phyloP scores from a whole-genome alignment of 768 basidiomycete genomes.

The Chiua virens region DNA sequence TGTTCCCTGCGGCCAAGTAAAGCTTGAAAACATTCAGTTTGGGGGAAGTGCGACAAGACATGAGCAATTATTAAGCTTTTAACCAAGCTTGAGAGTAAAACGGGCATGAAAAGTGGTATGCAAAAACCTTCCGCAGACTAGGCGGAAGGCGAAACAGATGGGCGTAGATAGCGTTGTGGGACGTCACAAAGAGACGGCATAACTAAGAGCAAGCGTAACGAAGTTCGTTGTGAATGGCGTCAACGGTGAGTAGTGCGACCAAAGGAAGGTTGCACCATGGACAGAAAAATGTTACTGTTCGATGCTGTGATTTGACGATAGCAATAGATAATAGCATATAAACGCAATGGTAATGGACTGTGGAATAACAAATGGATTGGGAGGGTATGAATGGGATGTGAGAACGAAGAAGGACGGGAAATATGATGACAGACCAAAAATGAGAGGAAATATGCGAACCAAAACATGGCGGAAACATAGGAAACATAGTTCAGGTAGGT shows the following conservation, averaged over 20 bases:
- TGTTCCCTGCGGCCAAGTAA: too few species aligned
- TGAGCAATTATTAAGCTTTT: conserved; percentile 19
- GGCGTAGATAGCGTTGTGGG: conserved; percentile 13
- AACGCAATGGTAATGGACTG: conserved; percentile 35
- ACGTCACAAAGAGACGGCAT: conserved; percentile 20
- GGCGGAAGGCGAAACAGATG: conserved; percentile 3
- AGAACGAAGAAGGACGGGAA: conserved; percentile 10
- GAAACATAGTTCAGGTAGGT: conserved; percentile 6
- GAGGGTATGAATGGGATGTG: conserved; percentile 13
- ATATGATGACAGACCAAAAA: conserved; percentile 28
- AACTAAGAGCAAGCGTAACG: conserved; percentile 16
- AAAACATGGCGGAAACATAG: conserved; percentile 14
- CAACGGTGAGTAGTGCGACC: conserved; percentile 1
- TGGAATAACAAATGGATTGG: conserved; percentile 9
- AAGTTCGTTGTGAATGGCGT: conserved; percentile 18
- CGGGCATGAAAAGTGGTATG: conserved; percentile 2
- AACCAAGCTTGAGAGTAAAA: not conserved
- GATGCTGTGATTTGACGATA: conserved; percentile 27
- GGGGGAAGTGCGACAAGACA: not conserved
- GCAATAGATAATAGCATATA: conserved; percentile 35
- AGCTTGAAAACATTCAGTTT: not conserved
- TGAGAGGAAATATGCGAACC: conserved; percentile 4
- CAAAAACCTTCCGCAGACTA: conserved; percentile 5
- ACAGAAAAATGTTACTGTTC: conserved; percentile 4
- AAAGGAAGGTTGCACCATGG: not conserved